phyloP scores from a whole-genome alignment of 1,284 basidiomycete species.

The Sporisorium iseilematis-ciliati region DNA sequence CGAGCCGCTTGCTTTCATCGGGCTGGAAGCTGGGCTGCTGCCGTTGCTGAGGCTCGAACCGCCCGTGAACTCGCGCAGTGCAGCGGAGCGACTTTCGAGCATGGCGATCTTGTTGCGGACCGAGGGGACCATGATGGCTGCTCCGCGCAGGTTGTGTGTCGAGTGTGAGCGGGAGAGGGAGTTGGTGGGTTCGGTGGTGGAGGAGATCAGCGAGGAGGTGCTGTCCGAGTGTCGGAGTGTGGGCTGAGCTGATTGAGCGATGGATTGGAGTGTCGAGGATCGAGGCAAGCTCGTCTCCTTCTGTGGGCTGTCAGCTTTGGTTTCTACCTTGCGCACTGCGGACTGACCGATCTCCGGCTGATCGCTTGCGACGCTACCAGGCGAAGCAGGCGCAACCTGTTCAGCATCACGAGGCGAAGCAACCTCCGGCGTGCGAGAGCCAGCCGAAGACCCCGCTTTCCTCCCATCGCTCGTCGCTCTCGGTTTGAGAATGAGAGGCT shows the following conservation, averaged over 20 bases:
- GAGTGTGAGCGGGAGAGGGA: slow-evolving; percentile 38
- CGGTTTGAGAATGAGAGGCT: slow-evolving; percentile 33
- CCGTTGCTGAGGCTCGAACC: not conserved
- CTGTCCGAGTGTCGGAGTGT: slow-evolving; percentile 49
- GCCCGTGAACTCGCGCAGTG: slow-evolving; percentile 50
- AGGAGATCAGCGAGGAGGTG: slow-evolving; percentile 31
- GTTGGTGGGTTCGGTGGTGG: slow-evolving; percentile 2
- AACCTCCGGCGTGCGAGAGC: slow-evolving; percentile 24
- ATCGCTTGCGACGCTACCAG: slow-evolving; percentile 13
- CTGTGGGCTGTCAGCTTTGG: not conserved
- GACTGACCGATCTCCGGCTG: slow-evolving; percentile 2
- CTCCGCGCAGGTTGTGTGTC: slow-evolving; percentile 50
- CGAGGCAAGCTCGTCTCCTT: slow-evolving; percentile 13
- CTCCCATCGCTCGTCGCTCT: slow-evolving; percentile 29
- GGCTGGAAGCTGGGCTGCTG: slow-evolving; percentile 15
- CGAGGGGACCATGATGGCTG: slow-evolving; percentile 57
- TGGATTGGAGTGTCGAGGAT: slow-evolving; percentile 30
- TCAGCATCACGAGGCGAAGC: not conserved
- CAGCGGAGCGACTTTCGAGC: slow-evolving; percentile 52
- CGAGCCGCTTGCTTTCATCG: slow-evolving; percentile 2
- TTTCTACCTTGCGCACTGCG: not conserved
- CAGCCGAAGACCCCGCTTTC: slow-evolving; percentile 8
- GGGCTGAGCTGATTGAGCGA: not conserved
- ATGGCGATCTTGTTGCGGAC: slow-evolving; percentile 65
- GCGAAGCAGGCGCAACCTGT: not conserved